A percentile compares a stretch with the other conserved stretches of the same genome.
These are phyloP conservation scores for Neobulgaria alba DNA, from an alignment of 2,329 filamentous ascomycete genomes.

Conservation along the genomic window DNA sequence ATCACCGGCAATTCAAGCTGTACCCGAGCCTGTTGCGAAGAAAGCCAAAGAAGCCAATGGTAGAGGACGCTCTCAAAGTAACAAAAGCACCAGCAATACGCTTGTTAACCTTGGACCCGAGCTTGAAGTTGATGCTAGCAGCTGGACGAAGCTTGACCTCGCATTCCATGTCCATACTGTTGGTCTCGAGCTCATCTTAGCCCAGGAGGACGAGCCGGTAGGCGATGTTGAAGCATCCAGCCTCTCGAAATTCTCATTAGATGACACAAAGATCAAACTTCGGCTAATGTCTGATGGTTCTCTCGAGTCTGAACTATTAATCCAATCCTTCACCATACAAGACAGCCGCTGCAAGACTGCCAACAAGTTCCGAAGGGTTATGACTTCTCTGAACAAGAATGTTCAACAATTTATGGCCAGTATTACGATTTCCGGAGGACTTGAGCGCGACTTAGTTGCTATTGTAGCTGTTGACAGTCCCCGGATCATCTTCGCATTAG, in stretches of 20 bases:
- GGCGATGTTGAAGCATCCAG: constrained; percentile 70
- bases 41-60: constrained; percentile 18
- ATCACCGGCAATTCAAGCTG: constrained; percentile 65
- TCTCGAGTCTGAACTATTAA: constrained; percentile 84
- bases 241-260: constrained; percentile 86
- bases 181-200: constrained; percentile 78
- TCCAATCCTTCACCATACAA: constrained; percentile 89
- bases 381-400: constrained; percentile 91
- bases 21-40: constrained; percentile 43
- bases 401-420: constrained; percentile 98
- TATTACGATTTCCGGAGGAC: constrained; percentile 80
- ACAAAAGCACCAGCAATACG: constrained; percentile 31
- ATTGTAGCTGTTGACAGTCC: constrained; percentile 94
- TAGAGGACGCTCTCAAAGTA: constrained; percentile 1
- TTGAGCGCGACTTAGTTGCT: constrained; percentile 74
- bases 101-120: constrained; percentile 58
- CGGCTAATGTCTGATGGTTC: constrained; percentile 89
- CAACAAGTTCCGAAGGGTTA: constrained; percentile 96
- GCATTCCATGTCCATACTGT: constrained; percentile 84
- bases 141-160: constrained; percentile 90
- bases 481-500: constrained; percentile 85
- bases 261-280: constrained; percentile 85
- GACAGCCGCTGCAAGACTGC: constrained; percentile 83
- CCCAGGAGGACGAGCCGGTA: constrained; percentile 67
- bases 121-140: constrained; percentile 58